Base-by-base conservation (phyloP, 768 basidiomycete species). In the Mycena venus region DNA sequence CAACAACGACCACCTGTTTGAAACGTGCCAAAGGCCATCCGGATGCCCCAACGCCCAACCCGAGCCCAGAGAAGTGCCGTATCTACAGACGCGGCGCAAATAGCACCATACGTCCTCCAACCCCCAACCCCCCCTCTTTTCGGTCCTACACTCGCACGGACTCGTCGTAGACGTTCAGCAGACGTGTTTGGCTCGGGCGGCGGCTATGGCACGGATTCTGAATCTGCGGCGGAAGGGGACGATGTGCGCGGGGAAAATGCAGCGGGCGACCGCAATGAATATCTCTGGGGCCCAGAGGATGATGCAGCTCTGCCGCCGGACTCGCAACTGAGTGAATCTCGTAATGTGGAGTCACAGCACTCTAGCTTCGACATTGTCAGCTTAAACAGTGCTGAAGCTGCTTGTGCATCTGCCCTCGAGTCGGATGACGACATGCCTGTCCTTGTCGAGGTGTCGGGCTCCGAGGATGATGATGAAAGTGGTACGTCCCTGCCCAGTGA, bases 11-110 rank as follows among this genome's bases (percentile, higher is more conserved):
- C 19, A 17, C 51, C 1, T 34, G 34, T 5, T 15, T 40, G 11
- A 66, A 66, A 40, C 65, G 65, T 14, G 34, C 34, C 36, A 66
- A 66, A 56, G 65, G 65, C 14, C 49, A 55, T 29, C 65, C 0
- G 11, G 15, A 4, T 51, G n/a, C n/a, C n/a, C n/a, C n/a, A n/a
- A n/a, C n/a, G n/a, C n/a, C n/a, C n/a, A n/a, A n/a, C n/a, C n/a
- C 65, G 8, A 66, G 51, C 65, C 65, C 65, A 27, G 23, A 14
- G 8, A 53, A 55, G 65, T 51, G 21, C 34, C 51, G 65, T 19
- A 53, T 66, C 51, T 66, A 38, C 17, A 66, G 55, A 40, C 65
- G 51, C 21, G 51, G 65, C 23, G 10, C 47, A 12, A 5, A 14
- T 17, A 55, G 14, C 25, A 40, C 49, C n/a, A n/a, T n/a, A n/a